Base-by-base conservation (phyloP, 1,284 basidiomycete genomes). In the Mycosarcoma maydis region DNA sequence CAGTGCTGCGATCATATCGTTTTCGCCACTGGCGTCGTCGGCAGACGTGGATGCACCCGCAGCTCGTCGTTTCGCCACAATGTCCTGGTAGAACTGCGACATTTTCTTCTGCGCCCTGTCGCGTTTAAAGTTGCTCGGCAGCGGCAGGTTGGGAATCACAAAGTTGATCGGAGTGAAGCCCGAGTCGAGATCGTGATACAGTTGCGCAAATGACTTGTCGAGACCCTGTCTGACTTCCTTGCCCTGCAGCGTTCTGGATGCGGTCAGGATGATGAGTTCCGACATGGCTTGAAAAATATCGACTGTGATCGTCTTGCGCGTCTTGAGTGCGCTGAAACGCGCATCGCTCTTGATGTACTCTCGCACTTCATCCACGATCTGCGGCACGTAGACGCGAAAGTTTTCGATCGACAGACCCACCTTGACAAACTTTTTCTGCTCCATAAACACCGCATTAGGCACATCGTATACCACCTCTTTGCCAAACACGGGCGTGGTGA, bases 391-490 rank as follows among this genome's bases (percentile, higher is more conserved):
- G 37, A 88, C 86, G 33, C 90, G 88, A 83, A 99, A 90, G 82
- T 96, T 95, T 29, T 98, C 95, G 19, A 87, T 88, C 8, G 92
- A 91, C 9, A 99, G 87, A 37, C 95, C 94, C 72, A 93, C 90
- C 85, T 83, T 84, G 67, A 85, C 85, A 73, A 98, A 97, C 83
- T 91, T 92, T 86, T 99, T 99, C 83, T 99, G 96, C 82, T 99
- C 94, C 95, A 99, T 98, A 82, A 99, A 89, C 47, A 92, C 86
- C 53, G 94, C 90, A 83, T 98, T 98, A 27, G 96, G 95, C 54
- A 93, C 90, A 80, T 98, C 95, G 83, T 98, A 98, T 5, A 98
- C 95, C 41, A 98, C 96, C 50, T 93, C 94, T 81, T 94, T 94
- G 51, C 96, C 96, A 77, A 99, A 99, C 9, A 84, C 81, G 9